Conservation (phyloP, 345 rosid genomes). For the Acer campestre region DNA sequence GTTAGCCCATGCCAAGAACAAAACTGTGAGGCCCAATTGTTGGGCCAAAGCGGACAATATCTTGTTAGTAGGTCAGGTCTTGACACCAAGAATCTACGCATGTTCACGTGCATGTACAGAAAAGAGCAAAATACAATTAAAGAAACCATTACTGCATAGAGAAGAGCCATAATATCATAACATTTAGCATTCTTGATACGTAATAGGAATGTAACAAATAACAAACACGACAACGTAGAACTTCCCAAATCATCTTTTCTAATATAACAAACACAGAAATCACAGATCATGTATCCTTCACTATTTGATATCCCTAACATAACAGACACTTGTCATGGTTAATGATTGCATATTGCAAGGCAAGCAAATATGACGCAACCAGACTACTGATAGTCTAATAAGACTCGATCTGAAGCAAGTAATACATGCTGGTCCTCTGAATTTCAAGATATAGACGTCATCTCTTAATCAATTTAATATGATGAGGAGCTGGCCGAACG, state of each 20-base stretch:
- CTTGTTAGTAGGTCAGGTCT: too few species aligned
- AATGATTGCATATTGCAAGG: neutral
- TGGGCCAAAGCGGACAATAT: too few species aligned
- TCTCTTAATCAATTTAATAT: neutral
- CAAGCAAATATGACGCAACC: neutral
- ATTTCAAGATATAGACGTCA: neutral
- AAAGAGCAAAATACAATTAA: neutral
- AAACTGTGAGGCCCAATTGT: too few species aligned
- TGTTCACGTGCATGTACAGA: neutral
- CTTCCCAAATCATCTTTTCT: neutral
- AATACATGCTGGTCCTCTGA: neutral
- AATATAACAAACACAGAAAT: neutral
- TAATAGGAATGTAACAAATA: neutral
- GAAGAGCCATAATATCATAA: constrained; percentile 1
- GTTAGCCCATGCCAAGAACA: too few species aligned
- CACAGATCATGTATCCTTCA: constrained; percentile 7
- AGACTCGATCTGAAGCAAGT: neutral
- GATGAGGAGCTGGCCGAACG: neutral
- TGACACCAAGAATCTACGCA: neutral
- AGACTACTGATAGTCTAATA: neutral
- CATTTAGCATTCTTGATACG: neutral
- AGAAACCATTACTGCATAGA: neutral
- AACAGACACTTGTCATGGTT: neutral
- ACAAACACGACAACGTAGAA: neutral
- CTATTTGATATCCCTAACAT: neutral